These are phyloP conservation scores for Lactifluus piperatus DNA, from an alignment of 768 basidiomycete species.

Conservation along the genomic window DNA sequence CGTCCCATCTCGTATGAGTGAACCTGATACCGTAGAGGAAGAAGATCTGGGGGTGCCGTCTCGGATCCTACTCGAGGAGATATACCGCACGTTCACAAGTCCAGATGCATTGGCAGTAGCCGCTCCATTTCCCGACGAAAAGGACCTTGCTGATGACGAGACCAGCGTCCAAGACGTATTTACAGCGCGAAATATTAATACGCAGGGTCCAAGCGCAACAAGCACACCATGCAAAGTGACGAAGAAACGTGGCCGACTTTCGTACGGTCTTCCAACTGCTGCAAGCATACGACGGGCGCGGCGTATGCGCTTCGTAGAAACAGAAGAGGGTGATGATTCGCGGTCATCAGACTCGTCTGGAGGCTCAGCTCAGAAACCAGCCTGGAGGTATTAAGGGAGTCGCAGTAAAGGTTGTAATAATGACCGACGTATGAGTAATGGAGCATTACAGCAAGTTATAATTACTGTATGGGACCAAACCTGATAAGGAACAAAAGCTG, in stretches of 20 bases:
- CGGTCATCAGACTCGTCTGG: conserved; percentile 8
- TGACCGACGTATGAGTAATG: neutral
- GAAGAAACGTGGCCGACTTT: conserved; percentile 4
- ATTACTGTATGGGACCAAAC: neutral
- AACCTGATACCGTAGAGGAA: conserved; percentile 8
- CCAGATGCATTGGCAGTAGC: conserved; percentile 4
- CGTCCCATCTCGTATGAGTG: conserved; percentile 10
- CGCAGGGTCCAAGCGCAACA: conserved; percentile 6
- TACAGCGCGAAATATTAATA: neutral
- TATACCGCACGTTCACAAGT: conserved; percentile 17
- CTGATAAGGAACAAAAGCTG: conserved; percentile 1
- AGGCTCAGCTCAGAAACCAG: conserved; percentile 13
- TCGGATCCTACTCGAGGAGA: conserved; percentile 21
- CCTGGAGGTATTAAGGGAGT: conserved; percentile 8
- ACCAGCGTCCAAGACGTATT: conserved; percentile 12
- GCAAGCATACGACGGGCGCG: conserved; percentile 10
- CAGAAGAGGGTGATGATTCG: conserved; percentile 13
- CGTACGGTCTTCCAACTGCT: conserved; percentile 12
- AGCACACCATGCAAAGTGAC: conserved; percentile 10
- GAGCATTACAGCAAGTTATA: too few relatives aligned
- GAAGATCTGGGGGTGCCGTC: conserved; percentile 16
- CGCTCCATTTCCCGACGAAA: conserved; percentile 7
- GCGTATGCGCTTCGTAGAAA: neutral
- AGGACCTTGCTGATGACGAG: neutral
- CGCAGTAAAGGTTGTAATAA: neutral